Base-by-base conservation (phyloP, 805 yeast genomes). In the Saccharomycopsis schoenii region DNA sequence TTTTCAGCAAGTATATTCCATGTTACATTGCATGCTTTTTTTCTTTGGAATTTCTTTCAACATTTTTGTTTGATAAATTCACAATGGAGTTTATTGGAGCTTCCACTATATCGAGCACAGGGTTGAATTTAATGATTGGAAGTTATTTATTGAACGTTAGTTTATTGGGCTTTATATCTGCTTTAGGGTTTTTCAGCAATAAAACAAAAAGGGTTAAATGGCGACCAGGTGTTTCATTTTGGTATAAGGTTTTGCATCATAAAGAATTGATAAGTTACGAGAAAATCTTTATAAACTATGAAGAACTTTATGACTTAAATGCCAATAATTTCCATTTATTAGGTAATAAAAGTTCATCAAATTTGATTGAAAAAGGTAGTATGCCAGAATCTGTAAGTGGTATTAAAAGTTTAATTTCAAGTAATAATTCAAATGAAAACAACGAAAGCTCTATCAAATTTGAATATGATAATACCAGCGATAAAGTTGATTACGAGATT, bases 291-390 rank as follows among this genome's bases (percentile, higher is more conserved):
- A 70, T 72, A 9, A 73, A 74, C 61, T 77, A 73, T 59, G 80
- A 77, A 64, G 80, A 77, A 67, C 69, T 71, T 62, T 72, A 72
- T 60, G 80, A 77, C 60, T 66, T 75, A 50, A 77, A 76, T 59
- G 67, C 75, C 14, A 67, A 70, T 42, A 77, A 77, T 61, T 77
- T 68, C 63, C 80, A 77, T 66, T 61, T 64, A 24, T 42, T 64
- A 37, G 65, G 63, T n/a, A 59, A 57, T 43, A 56, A 56, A 10
- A 29, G 60, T n/a, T 37, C 25, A 6, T 11, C 47, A 37, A 15
- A 15, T 1, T 34, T 14, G 2, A 11, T 24, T 19, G 55, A 15
- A 2, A 17, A n/a, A 29, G 42, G 41, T 17, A 39, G 10, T 56
- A n/a, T 21, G 14, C 50, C 43, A 15, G 41, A 29, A 24, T 41